These are phyloP conservation scores for Panicum virgatum DNA, from an alignment of 202 grass and related monocot species.

Conservation along the genomic window DNA sequence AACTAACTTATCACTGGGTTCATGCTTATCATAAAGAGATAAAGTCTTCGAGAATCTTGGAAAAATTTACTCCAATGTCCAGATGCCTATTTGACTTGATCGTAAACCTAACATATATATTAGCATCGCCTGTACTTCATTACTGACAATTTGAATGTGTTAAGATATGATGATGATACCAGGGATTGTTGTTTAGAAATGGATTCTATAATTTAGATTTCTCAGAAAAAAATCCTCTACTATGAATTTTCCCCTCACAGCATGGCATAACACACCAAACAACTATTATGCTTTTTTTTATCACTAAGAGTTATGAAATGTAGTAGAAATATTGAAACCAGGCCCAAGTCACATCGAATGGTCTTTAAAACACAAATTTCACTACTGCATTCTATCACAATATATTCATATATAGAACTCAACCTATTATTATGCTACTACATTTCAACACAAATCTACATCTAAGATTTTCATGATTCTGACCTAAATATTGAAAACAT, in stretches of 20 bases:
- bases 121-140: neutral
- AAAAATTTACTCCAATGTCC: constrained; percentile 4
- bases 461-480: no score
- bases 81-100: constrained; percentile 25
- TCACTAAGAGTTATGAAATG: no score
- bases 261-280: no score
- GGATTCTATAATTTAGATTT: neutral
- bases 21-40: constrained; percentile 20
- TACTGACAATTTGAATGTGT: constrained; percentile 6
- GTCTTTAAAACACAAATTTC: no score
- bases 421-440: no score
- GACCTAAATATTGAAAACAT: no score
- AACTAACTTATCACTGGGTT: constrained; percentile 29
- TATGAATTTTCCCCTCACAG: neutral
- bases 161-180: neutral
- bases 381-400: no score
- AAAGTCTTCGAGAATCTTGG: constrained; percentile 36
- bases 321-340: no score
- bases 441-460: no score
- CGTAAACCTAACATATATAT: neutral
- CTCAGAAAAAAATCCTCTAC: neutral
- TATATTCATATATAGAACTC: no score
- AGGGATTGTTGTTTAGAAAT: neutral
- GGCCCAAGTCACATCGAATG: no score
- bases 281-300: neutral